These are phyloP conservation scores for Clausena lansium DNA, from an alignment of 345 rosid species.

Conservation along the genomic window DNA sequence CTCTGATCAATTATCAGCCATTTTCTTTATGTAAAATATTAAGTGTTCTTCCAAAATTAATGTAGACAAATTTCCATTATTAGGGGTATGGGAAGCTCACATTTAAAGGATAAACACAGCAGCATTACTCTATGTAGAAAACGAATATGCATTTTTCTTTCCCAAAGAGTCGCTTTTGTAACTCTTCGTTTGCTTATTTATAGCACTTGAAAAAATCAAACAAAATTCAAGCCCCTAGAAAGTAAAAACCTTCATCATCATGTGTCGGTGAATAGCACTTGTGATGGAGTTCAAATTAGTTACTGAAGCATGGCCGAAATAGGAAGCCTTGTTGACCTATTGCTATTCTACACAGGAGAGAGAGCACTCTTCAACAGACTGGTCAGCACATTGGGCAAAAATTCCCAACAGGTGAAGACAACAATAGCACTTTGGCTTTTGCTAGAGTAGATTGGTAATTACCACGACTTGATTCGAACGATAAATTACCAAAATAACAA, in stretches of 20 bases:
- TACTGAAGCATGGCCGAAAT: constrained; percentile 13
- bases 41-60: too few relatives aligned
- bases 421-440: constrained; percentile 31
- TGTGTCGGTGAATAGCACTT: too few relatives aligned
- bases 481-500: constrained; percentile 22
- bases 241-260: too few relatives aligned
- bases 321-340: constrained; percentile 32
- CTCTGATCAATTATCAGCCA: too few relatives aligned
- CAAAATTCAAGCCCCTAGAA: neutral
- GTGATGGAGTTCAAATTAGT: too few relatives aligned
- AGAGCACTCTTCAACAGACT: constrained; percentile 33
- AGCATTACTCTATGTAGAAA: too few relatives aligned
- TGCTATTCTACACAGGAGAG: constrained; percentile 34
- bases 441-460: constrained; percentile 34
- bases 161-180: neutral
- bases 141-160: neutral
- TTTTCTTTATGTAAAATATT: too few relatives aligned
- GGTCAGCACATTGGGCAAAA: constrained; percentile 22
- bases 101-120: neutral
- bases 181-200: neutral
- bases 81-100: neutral
- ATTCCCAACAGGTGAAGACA: constrained; percentile 21
- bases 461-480: constrained; percentile 23
- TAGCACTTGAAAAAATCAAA: neutral
- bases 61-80: neutral